Conservation (phyloP, 352 stramenopile species). For the Phytopythium vexans region DNA sequence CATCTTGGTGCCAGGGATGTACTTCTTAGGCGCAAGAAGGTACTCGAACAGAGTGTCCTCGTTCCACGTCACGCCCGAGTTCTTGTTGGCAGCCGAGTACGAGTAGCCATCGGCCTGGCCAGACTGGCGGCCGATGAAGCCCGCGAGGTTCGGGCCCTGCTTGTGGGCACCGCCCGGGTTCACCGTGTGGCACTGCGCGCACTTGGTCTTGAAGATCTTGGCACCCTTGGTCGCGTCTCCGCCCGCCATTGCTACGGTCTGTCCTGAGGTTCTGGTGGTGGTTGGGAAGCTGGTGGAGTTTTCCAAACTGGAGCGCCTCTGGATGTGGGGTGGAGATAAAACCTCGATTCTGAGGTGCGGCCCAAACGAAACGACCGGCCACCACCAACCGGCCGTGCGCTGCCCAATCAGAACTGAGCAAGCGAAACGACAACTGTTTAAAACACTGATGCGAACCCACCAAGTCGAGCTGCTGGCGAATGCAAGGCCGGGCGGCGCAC, state of each 20-base stretch:
- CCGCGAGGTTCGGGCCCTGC: conserved; percentile 98
- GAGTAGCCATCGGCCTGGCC: conserved; percentile 96
- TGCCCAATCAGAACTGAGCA: conserved; percentile 1
- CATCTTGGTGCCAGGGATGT: conserved; percentile 99
- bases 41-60: conserved; percentile 99
- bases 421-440: conserved; percentile 5
- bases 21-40: conserved; percentile 99
- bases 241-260: conserved; percentile 2
- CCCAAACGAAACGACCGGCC: conserved; percentile 1
- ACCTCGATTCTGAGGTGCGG: conserved; percentile 4
- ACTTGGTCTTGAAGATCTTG: conserved; percentile 98
- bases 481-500: not conserved
- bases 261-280: conserved; percentile 31
- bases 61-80: conserved; percentile 94
- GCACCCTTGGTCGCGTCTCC: conserved; percentile 87
- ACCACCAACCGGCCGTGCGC: not conserved
- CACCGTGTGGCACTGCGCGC: conserved; percentile 93
- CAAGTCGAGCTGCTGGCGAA: too few species aligned
- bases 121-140: conserved; percentile 96
- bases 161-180: conserved; percentile 93
- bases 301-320: conserved; percentile 40
- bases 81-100: conserved; percentile 99
- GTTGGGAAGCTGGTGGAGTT: conserved; percentile 31
- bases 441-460: not conserved
- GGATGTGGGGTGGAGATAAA: conserved; percentile 7